phyloP scores from a whole-genome alignment of 2,329 filamentous ascomycete genomes.

The Claviceps digitariae region DNA sequence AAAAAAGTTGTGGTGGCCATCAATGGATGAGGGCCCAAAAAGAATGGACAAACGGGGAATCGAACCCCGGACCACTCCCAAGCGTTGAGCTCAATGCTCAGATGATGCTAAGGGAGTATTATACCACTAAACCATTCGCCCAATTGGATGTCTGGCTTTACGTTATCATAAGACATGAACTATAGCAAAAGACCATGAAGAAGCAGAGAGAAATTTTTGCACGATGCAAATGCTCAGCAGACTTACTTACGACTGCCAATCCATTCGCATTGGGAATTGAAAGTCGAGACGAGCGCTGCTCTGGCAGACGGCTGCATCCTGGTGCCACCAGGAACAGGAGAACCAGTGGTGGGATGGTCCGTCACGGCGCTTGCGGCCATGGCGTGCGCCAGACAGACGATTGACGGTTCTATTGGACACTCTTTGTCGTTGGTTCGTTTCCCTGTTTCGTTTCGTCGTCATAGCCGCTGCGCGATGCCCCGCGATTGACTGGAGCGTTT shows the following conservation, averaged over 20 bases:
- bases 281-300: too few relatives aligned
- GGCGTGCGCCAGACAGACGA: background rate
- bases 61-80: slow-evolving; percentile 13
- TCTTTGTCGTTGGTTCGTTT: background rate
- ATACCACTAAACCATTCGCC: slow-evolving; percentile 8
- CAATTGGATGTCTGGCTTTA: rapidly evolving
- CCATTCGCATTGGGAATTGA: too few relatives aligned
- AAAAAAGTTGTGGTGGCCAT: rapidly evolving
- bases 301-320: rapidly evolving
- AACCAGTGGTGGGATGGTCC: background rate
- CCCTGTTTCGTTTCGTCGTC: background rate
- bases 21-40: too few relatives aligned
- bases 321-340: too few relatives aligned
- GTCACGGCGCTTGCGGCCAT: background rate
- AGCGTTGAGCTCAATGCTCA: rapidly evolving
- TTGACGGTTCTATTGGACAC: background rate
- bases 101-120: slow-evolving; percentile 5
- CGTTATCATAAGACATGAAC: too few relatives aligned
- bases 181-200: too few relatives aligned
- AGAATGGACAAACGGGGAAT: slow-evolving; percentile 12
- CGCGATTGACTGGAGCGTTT: background rate
- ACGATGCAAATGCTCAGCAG: too few relatives aligned
- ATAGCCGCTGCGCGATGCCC: slow-evolving; percentile 1
- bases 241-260: too few relatives aligned
- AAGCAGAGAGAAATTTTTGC: too few relatives aligned